These are phyloP conservation scores for Euphrasia confusa DNA, from an alignment of 257 asterid species.

Conservation along the genomic window DNA sequence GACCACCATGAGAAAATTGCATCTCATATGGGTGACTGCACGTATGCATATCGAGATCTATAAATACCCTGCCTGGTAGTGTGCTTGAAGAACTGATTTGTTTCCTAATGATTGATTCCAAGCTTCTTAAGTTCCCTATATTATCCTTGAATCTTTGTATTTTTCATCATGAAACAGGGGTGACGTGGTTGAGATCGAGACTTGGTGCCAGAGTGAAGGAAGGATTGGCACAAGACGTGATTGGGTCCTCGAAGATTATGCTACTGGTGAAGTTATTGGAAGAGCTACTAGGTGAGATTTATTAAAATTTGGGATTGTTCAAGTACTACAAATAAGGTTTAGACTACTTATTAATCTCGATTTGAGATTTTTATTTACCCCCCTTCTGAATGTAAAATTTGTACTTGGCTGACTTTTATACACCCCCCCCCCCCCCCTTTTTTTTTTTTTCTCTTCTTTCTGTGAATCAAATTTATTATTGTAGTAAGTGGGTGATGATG, in stretches of 20 bases:
- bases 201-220: constrained; percentile 98
- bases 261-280: constrained; percentile 85
- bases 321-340: no score
- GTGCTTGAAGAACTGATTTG: not conserved
- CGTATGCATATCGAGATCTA: constrained; percentile 97
- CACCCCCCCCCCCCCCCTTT: no score
- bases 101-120: not conserved
- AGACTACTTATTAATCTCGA: no score
- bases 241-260: constrained; percentile 82
- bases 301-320: no score
- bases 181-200: constrained; percentile 91
- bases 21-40: constrained; percentile 98
- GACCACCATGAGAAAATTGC: constrained; percentile 68
- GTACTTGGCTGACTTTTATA: no score
- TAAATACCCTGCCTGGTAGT: constrained; percentile 93
- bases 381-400: not conserved
- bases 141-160: constrained; percentile 13
- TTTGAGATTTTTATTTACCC: not conserved
- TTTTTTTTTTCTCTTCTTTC: no score
- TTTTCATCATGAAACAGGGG: constrained; percentile 53
- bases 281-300: constrained; percentile 78
- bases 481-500: constrained; percentile 99
- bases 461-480: constrained; percentile 17
- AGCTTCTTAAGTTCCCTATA: constrained; percentile 1
- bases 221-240: constrained; percentile 88